These are phyloP conservation scores for Theileria sp. DNA, from an alignment of 169 alveolate species.

Conservation along the genomic window DNA sequence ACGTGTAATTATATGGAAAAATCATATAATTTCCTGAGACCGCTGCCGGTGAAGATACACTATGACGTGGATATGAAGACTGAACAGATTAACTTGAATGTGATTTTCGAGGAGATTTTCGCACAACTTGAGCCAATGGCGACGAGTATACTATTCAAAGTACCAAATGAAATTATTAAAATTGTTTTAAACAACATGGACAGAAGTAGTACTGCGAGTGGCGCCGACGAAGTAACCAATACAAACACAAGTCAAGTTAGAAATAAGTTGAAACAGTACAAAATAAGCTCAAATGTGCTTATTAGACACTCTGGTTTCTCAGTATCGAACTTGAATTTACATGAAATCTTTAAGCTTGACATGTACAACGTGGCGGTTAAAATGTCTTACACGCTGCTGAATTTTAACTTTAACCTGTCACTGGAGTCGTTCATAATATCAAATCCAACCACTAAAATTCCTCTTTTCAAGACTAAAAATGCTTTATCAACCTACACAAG, in stretches of 20 bases:
- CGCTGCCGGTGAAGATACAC: constrained; percentile 65
- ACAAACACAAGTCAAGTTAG: not conserved
- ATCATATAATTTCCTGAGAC: constrained; percentile 52
- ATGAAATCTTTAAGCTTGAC: constrained; percentile 56
- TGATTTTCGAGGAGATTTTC: constrained; percentile 75
- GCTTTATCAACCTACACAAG: not conserved
- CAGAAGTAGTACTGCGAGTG: constrained; percentile 1
- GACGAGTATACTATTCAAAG: constrained; percentile 71
- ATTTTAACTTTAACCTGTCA: constrained; percentile 11
- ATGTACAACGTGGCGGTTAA: constrained; percentile 55
- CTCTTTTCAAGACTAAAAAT: constrained; percentile 43
- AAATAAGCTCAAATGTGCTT: constrained; percentile 41
- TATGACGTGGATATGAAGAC: constrained; percentile 27
- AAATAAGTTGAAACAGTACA: constrained; percentile 12
- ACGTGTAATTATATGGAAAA: constrained; percentile 35
- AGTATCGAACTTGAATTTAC: constrained; percentile 26
- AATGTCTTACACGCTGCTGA: constrained; percentile 15
- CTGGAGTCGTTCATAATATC: constrained; percentile 49
- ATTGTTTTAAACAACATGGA: constrained; percentile 16
- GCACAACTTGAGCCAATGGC: constrained; percentile 80
- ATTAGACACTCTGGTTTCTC: constrained; percentile 65
- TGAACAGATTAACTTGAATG: constrained; percentile 30
- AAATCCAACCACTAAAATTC: constrained; percentile 60
- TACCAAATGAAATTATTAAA: constrained; percentile 69
- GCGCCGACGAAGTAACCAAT: not conserved